Evolutionary conservation across 306 rosid species (phyloP).

Genomic region (Amphicarpaea edgeworthii): DNA sequence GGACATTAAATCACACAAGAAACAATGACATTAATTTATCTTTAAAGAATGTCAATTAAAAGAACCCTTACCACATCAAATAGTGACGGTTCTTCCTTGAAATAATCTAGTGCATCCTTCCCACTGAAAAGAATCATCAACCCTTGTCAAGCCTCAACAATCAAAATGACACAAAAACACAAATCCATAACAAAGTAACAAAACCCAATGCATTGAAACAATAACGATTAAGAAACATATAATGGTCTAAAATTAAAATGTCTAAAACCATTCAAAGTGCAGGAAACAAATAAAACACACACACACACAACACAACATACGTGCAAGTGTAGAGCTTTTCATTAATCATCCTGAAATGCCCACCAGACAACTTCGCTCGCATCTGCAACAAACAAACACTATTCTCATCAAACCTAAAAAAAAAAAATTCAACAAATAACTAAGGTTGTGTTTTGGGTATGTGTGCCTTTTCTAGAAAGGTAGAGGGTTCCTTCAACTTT

Average conservation of each 20-base stretch:
- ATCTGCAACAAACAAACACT: constrained; percentile 57
- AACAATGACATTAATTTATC: background rate
- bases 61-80: constrained; percentile 69
- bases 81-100: constrained; percentile 71
- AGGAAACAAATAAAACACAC: background rate
- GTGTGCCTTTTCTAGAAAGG: constrained; percentile 71
- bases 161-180: background rate
- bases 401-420: constrained; percentile 4
- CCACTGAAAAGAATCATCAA: constrained; percentile 63
- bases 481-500: constrained; percentile 55
- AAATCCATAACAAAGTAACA: background rate
- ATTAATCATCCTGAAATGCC: constrained; percentile 95
- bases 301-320: constrained; percentile 46
- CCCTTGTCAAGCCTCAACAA: constrained; percentile 1
- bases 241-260: background rate
- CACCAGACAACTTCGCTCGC: constrained; percentile 88
- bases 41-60: background rate
- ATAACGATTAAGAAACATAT: background rate
- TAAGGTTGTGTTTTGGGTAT: background rate
- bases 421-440: background rate
- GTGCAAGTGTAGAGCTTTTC: constrained; percentile 99
- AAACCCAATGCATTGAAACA: background rate
- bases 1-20: constrained; percentile 5
- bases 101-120: constrained; percentile 86
- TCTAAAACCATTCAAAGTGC: background rate